phyloP scores from a whole-genome alignment of 768 basidiomycete species.

The Trametes elegans region DNA sequence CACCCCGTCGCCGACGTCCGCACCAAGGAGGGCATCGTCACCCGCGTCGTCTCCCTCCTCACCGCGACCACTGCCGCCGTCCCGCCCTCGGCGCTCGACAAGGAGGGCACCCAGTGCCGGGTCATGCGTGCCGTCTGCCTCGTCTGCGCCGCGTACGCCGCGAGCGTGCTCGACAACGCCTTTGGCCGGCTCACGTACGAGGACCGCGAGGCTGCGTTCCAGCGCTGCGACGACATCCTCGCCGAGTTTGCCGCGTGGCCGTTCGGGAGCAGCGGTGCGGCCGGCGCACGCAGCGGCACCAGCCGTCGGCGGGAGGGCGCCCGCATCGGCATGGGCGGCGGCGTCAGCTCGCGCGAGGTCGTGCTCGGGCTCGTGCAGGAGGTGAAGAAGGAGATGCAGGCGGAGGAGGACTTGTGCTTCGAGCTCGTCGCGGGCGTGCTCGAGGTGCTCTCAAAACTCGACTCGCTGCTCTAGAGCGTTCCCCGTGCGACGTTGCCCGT shows the following conservation, averaged over 20 bases:
- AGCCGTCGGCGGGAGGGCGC: slow-evolving; percentile 36
- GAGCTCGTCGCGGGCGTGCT: slow-evolving; percentile 92
- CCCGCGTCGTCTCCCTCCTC: slow-evolving; percentile 72
- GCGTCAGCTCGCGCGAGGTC: slow-evolving; percentile 56
- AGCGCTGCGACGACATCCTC: slow-evolving; percentile 90
- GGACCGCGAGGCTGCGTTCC: slow-evolving; percentile 90
- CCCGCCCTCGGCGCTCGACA: slow-evolving; percentile 69
- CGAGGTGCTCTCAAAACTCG: slow-evolving; percentile 90
- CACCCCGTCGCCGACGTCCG: slow-evolving; percentile 95
- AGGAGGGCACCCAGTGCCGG: slow-evolving; percentile 79
- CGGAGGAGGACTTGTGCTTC: slow-evolving; percentile 79
- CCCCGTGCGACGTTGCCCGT: too few relatives aligned
- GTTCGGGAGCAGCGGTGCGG: slow-evolving; percentile 48
- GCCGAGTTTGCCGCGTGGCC: slow-evolving; percentile 93
- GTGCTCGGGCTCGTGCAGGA: slow-evolving; percentile 74
- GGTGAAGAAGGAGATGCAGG: slow-evolving; percentile 63
- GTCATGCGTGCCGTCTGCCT: slow-evolving; percentile 79
- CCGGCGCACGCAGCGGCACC: slow-evolving; percentile 4
- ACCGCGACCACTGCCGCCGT: slow-evolving; percentile 81
- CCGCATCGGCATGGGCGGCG: slow-evolving; percentile 57
- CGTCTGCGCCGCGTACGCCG: slow-evolving; percentile 90
- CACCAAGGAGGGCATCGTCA: slow-evolving; percentile 82
- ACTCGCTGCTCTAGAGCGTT: slow-evolving; percentile 62
- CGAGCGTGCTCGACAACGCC: slow-evolving; percentile 93
- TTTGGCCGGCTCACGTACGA: slow-evolving; percentile 88